Evolutionary conservation across 108 stramenopile species (phyloP), one percentile per base, ranked within the genome.

Genomic region (Cyclostephanos invisitatus): DNA sequence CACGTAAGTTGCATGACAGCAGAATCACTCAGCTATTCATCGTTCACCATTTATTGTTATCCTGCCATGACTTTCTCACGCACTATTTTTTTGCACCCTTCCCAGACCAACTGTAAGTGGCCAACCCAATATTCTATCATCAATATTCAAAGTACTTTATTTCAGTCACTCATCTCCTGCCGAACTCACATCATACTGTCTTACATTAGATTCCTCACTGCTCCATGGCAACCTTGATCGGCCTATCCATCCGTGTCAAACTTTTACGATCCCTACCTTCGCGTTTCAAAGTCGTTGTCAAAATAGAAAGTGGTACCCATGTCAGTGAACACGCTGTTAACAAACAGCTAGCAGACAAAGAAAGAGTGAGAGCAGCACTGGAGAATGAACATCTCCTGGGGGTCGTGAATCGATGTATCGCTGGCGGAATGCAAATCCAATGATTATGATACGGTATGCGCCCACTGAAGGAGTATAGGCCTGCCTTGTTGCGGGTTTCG

Each of bases 221-320:
- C 81, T 89, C 89, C 63, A 99, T 99, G 99, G 98, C 98, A 1
- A 99, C 99, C 7, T 75, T 98, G 22, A 99, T 99, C 67, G 99
- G 99, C 14, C 82, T 99, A 3, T 96, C 96, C 44, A 46, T 99
- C 24, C 83, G 92, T 46, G 98, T 98, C 46, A 98, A 99, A 78
- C 85, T 99, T 17, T 67, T 91, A 54, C 84, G 98, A 35, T 98
- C 96, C 0, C 74, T 98, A 15, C 93, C 96, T 11, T 44, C 84
- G 12, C 78, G 96, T 21, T 98, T 96, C 84, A 97, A 98, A 72
- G 82, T 97, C 12, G 50, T 37, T 21, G 96, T 99, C 0, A 56
- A 70, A 46, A 97, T 99, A 22, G 85, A 92, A 64, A 92, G 96
- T 37, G 99, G 98, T 7, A 95, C 98, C 38, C 99, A 99, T 83